Evolutionary conservation across 2,329 filamentous ascomycete species (phyloP), one percentile per base, ranked within the genome.

Genomic region (Amauroascus verrucosus): DNA sequence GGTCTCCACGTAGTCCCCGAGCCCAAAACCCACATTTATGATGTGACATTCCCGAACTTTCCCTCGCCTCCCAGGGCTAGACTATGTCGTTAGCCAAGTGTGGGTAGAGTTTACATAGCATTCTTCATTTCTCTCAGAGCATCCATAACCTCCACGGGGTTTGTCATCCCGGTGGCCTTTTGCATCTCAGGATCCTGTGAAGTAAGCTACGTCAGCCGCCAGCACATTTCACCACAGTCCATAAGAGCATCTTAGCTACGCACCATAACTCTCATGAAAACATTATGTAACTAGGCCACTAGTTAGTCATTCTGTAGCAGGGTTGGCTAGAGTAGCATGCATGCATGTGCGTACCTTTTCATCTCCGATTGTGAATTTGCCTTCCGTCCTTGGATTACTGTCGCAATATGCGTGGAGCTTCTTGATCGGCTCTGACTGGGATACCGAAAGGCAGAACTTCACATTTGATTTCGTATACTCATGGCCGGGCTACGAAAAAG

Each of bases 381-480:
- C 93, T 68, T 95, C 90, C 1, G 93, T 97, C 72, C 96, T 80
- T 71, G 83, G 76, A 70, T 96, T 91, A 56, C 79, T 76, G 52
- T 86, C 81, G 1, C 88, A 86, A 67, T 88, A 96, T 0, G 78
- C 76, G 60, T 86, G 76, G 30, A 98, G 76, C 62, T 83, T 85
- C 75, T 86, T 83, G 58, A 96, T 81, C 0, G 86, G 77, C 47
- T 86, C 83, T 40, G 80, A 85, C 63, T 87, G 82, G 53, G 85
- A 74, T 14, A 97, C 85, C 1, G 84, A 85, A 55, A 85, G 72
- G 46, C 82, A 84, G 65, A 98, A 98, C 67, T 88, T 88, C 63
- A 93, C 88, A 65, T 98, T 98, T 49, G 85, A 80, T 71, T 93
- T 95, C n/a, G 93, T 98, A 73, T 98, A 98, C 70, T 97, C 93